phyloP scores from a whole-genome alignment of 352 stramenopile species.

The Pythium grandisporangium region DNA sequence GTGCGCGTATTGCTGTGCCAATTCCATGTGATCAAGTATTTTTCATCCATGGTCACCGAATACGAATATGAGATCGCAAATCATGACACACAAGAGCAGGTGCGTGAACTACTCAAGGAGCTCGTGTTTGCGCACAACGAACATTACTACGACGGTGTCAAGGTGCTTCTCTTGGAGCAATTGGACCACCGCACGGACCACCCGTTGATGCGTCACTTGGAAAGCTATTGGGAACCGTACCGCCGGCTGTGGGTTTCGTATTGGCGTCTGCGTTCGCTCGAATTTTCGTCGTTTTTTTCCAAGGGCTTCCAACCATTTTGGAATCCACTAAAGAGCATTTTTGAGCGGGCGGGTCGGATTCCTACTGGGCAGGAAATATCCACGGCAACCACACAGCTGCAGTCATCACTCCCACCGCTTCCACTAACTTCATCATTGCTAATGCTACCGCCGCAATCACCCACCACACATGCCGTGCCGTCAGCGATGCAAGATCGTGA shows the following conservation, averaged over 20 bases:
- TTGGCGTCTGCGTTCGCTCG: conserved; percentile 39
- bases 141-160: conserved; percentile 37
- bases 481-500: too few species aligned
- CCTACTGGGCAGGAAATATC: conserved; percentile 7
- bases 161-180: conserved; percentile 25
- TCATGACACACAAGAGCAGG: conserved; percentile 29
- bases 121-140: conserved; percentile 54
- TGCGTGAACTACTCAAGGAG: conserved; percentile 38
- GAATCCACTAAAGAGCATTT: conserved; percentile 47
- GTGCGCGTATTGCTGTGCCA: conserved; percentile 51
- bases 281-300: conserved; percentile 56
- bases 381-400: conserved; percentile 6
- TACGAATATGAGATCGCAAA: conserved; percentile 25
- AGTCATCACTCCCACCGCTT: background rate
- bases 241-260: conserved; percentile 57
- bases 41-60: conserved; percentile 36
- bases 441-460: background rate
- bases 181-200: conserved; percentile 23
- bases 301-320: conserved; percentile 57
- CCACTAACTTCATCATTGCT: background rate
- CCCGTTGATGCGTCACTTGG: conserved; percentile 35
- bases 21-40: conserved; percentile 63
- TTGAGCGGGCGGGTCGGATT: conserved; percentile 28
- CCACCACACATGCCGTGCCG: too few species aligned
- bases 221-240: conserved; percentile 51